A percentile compares a stretch with the other conserved stretches of the same genome.
Evolutionary conservation across 2,329 filamentous ascomycete species (phyloP).

Genomic region (Fusarium fujikuroi): DNA sequence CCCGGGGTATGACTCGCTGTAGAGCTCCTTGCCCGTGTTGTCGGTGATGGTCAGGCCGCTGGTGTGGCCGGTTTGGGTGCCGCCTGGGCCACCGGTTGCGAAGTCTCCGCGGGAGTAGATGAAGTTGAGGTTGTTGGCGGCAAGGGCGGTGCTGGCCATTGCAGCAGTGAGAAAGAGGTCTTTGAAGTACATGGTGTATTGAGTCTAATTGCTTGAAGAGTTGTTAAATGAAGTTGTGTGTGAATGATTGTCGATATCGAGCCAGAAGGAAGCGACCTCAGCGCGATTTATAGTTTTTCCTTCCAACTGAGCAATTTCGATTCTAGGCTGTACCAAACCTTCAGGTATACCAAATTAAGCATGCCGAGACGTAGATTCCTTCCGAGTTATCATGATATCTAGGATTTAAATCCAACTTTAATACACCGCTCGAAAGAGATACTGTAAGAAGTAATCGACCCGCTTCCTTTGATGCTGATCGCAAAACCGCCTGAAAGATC

Average conservation of each 20-base stretch:
- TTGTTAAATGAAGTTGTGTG: not conserved
- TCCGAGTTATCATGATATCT: not conserved
- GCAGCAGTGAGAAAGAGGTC: not conserved
- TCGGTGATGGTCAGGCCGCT: not conserved
- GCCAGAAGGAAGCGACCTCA: not conserved
- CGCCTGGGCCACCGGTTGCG: not conserved
- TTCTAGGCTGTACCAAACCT: rapidly evolving
- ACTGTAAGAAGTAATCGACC: not conserved
- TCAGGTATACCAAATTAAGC: not conserved
- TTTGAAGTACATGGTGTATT: not conserved
- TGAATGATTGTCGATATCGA: not conserved
- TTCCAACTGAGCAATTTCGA: rapidly evolving
- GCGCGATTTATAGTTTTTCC: not conserved
- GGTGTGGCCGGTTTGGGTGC: not conserved
- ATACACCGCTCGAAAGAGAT: not conserved
- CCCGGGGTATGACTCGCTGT: not conserved
- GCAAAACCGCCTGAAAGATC: not conserved
- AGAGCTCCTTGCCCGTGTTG: not conserved
- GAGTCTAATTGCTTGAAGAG: rapidly evolving
- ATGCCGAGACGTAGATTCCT: not conserved
- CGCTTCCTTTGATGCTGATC: not conserved
- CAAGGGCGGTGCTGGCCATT: not conserved
- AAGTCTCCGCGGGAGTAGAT: not conserved
- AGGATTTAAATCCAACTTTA: not conserved
- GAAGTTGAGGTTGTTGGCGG: not conserved